Conservation (phyloP, 371 early-diverging fungal species). For the Phascolomyces articulosus region DNA sequence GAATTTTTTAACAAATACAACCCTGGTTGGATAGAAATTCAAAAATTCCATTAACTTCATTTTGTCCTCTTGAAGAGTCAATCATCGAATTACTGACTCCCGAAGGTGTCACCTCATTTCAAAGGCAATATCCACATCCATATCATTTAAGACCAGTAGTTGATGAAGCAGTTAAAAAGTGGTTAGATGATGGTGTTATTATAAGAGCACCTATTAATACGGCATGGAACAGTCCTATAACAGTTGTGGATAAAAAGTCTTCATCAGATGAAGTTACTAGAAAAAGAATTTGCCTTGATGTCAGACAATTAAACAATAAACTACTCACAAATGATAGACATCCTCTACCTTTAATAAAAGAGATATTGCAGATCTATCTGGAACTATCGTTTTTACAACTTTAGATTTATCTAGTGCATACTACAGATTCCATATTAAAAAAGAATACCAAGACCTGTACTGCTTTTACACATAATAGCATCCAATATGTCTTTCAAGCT, state of each 20-base stretch:
- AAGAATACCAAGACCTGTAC: slow-evolving; percentile 1
- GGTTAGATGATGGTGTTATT: slow-evolving; percentile 10
- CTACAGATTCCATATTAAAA: background rate
- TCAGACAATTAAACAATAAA: background rate
- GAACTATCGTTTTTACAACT: background rate
- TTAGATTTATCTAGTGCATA: slow-evolving; percentile 6
- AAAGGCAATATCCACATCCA: background rate
- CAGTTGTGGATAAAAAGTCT: background rate
- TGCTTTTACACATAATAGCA: background rate
- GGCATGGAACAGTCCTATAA: slow-evolving; percentile 24
- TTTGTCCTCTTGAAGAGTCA: background rate
- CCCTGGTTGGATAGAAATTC: too few species aligned
- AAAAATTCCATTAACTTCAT: background rate
- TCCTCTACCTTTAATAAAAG: background rate
- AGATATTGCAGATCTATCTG: background rate
- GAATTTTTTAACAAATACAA: too few species aligned
- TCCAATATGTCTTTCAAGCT: background rate
- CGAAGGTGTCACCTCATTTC: background rate
- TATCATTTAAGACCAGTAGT: background rate
- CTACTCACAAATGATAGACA: background rate
- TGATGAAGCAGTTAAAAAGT: slow-evolving; percentile 1
- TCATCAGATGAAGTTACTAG: background rate
- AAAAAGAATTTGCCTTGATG: background rate
- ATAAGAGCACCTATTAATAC: slow-evolving; percentile 10
- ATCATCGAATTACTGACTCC: background rate